Evolutionary conservation across 495 filamentous ascomycete genomes (phyloP), one percentile per base, ranked within the genome.

Genomic region (Clavariopsis aquatica): DNA sequence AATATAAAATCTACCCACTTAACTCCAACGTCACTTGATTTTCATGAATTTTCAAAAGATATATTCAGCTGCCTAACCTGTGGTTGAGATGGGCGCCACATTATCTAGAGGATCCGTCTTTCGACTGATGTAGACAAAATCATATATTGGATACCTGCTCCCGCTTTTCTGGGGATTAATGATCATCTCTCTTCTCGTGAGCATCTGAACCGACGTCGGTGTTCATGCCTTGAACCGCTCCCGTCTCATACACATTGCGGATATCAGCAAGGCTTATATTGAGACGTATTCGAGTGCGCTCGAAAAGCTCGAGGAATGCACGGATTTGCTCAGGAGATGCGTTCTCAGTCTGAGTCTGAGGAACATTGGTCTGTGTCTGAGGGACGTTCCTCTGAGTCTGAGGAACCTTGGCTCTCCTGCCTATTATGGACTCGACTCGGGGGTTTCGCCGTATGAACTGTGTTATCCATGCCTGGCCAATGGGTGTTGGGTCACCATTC

Each of bases 211-310:
- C 22, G 17, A 24, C 12, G 17, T 62, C 41, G 17, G 46, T 52
- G 34, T 28, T 38, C 41, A 62, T 28, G 15, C 27, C 58, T 62
- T 52, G 27, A 22, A 28, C 46, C 5, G 12, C 31, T 34, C 5
- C 31, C 12, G 12, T 34, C 31, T 34, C 31, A 34, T 34, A 5
- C 12, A 62, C 53, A 52, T 52, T 62, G 23, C 41, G 41, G 2
- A 45, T 62, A 52, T 62, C 17, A 34, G 52, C 58, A 13, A 28
- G 15, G 17, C 28, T 12, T 52, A 62, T 62, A 62, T 62, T 52
- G 8, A 62, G 46, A 4, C 26, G 29, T 10, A 20, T 3, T 43
- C 29, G 2, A 41, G 29, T 41, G n/a, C 52, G 31, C 29, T 57
- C 22, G 45, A 12, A 57, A 34, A 57, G 54, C 54, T 57, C 31